Base-by-base conservation (phyloP, 768 basidiomycete species). In the Phylloporus sp. region DNA sequence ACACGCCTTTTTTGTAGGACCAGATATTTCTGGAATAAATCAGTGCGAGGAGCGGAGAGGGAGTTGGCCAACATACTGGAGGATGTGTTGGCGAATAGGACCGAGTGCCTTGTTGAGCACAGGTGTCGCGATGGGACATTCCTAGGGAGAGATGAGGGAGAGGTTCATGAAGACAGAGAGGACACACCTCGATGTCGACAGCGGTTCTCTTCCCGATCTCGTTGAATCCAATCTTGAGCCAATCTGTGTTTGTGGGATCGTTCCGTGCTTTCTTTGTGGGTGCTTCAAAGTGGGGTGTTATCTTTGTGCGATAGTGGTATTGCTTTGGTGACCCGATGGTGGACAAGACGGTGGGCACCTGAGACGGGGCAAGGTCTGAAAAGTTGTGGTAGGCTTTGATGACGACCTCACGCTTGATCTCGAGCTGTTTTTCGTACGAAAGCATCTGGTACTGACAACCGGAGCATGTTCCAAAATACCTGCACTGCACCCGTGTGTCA, bases 391-490 rank as follows among this genome's bases (percentile, higher is more conserved):
- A 95, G 1, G 94, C 93, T 54, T 88, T 91, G 22, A 85, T 73
- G 20, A 97, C 83, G 15, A 94, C 91, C 40, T 85, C 75, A n/a
- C 84, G 80, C 66, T 99, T 99, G 50, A 95, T 74, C 11, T 84
- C 78, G 18, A 98, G 80, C 61, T 98, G 97, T 4, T 76, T 82
- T 24, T 86, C 82, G 59, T 95, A 97, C 0, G 93, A 83, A 1
- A 97, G 74, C 86, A 91, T 92, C 83, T 93, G 94, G 66, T 93
- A 92, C 68, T 98, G 95, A 66, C 95, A 99, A 2, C 95, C 95
- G 1, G 82, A 90, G 68, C 95, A 98, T 34, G 72, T 74, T 0
- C 88, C 88, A 72, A 97, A 98, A 66, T 98, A 94, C 55, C 82
- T 80, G 72, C 95, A 98, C 54, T 77, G 74, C 0, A 89, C 79